phyloP scores from a whole-genome alignment of 805 yeast genomes.

The Yarrowia deformans region DNA sequence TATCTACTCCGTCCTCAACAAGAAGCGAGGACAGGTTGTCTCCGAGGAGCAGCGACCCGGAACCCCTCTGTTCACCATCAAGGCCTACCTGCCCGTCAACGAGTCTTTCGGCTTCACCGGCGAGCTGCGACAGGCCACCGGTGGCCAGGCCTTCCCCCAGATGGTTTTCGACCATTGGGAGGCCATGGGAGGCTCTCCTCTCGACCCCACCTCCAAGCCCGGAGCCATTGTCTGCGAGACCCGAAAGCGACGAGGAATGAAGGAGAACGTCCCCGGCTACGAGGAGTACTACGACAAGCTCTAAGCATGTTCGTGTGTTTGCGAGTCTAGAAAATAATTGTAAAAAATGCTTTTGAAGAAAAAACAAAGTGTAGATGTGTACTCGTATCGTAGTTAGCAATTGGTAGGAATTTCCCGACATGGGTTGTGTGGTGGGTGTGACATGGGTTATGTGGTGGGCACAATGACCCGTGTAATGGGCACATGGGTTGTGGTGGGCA shows the following conservation, averaged over 20 bases:
- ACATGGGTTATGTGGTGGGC: too few relatives aligned
- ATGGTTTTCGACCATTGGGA: constrained; percentile 99
- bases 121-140: constrained; percentile 99
- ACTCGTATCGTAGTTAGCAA: too few relatives aligned
- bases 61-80: constrained; percentile 99
- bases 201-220: constrained; percentile 80
- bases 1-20: constrained; percentile 99
- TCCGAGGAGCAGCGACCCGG: constrained; percentile 99
- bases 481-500: too few relatives aligned
- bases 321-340: constrained; percentile 37
- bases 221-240: constrained; percentile 68
- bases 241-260: constrained; percentile 97
- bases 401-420: too few relatives aligned
- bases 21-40: constrained; percentile 87
- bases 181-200: constrained; percentile 87
- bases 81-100: constrained; percentile 99
- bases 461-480: too few relatives aligned
- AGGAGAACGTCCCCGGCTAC: constrained; percentile 98
- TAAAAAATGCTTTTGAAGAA: constrained; percentile 29
- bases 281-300: constrained; percentile 87
- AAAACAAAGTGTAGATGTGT: background rate
- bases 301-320: constrained; percentile 46
- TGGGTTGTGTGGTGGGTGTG: too few relatives aligned
- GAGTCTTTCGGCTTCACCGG: constrained; percentile 99
- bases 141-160: constrained; percentile 99